Conservation (phyloP, 495 filamentous ascomycete genomes). For the Schizothecium vesticola region DNA sequence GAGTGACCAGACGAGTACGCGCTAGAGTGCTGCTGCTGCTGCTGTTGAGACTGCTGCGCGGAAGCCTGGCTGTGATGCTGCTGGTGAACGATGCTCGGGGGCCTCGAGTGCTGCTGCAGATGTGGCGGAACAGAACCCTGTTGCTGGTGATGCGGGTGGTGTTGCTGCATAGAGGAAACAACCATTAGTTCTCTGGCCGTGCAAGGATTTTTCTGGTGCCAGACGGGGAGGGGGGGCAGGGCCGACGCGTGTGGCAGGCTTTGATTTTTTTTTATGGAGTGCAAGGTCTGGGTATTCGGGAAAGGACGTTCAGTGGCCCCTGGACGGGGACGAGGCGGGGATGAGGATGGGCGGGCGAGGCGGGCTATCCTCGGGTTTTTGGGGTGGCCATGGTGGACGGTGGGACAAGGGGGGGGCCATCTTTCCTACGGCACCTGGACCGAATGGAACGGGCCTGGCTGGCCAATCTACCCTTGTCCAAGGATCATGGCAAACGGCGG, state of each 20-base stretch:
- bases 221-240: constrained; percentile 16
- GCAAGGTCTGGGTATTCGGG: constrained; percentile 32
- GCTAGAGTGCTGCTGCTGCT: constrained; percentile 46
- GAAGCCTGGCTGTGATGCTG: constrained; percentile 54
- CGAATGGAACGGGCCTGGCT: constrained; percentile 17
- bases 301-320: constrained; percentile 26
- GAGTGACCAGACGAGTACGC: constrained; percentile 56
- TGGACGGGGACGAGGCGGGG: constrained; percentile 30
- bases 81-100: constrained; percentile 60
- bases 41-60: constrained; percentile 27
- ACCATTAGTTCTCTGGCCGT: constrained; percentile 38
- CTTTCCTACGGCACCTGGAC: constrained; percentile 29
- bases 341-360: constrained; percentile 40
- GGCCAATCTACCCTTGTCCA: constrained; percentile 22
- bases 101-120: constrained; percentile 54
- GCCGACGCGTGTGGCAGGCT: constrained; percentile 39
- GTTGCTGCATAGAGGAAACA: constrained; percentile 54
- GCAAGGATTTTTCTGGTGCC: constrained; percentile 22
- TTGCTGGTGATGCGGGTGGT: constrained; percentile 55
- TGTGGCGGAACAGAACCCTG: constrained; percentile 52
- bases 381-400: constrained; percentile 39
- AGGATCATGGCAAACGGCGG: constrained; percentile 21
- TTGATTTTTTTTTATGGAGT: constrained; percentile 32
- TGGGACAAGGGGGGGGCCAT: constrained; percentile 35
- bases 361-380: constrained; percentile 38